Conservation (phyloP, 225 moss, liverwort and hornwort genomes). For the Takakia lepidozioides region DNA sequence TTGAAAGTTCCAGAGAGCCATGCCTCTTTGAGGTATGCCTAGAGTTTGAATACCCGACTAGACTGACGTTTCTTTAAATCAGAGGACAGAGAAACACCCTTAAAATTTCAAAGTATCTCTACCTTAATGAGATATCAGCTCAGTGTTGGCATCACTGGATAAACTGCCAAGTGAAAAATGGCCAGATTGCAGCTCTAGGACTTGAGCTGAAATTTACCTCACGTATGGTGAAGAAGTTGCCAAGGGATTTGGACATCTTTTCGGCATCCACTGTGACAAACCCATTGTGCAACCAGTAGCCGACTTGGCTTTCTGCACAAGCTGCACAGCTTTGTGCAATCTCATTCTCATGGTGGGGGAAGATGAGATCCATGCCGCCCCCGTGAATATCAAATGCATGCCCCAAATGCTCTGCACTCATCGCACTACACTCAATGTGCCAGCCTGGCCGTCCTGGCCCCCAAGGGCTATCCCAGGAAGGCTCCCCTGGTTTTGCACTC, state of each 20-base stretch:
- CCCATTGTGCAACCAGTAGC: conserved; percentile 96
- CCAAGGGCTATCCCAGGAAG: conserved; percentile 98
- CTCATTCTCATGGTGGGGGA: conserved; percentile 99
- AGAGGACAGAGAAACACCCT: no score
- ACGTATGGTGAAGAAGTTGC: conserved; percentile 97
- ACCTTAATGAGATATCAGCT: no score
- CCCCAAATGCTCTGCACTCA: conserved; percentile 93
- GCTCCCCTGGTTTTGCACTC: conserved; percentile 96
- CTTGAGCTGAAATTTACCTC: conserved; percentile 42
- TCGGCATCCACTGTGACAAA: conserved; percentile 93
- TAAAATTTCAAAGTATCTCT: no score
- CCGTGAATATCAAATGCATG: conserved; percentile 90
- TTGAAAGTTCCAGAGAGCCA: no score
- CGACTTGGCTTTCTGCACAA: conserved; percentile 76
- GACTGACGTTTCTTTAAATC: no score
- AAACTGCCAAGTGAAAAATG: not conserved
- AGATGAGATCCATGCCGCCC: conserved; percentile 92
- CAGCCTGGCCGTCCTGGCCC: conserved; percentile 95
- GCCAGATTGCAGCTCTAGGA: not conserved
- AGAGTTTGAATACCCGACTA: no score
- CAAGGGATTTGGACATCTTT: conserved; percentile 98
- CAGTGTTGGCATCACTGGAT: no score
- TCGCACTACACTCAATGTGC: conserved; percentile 99
- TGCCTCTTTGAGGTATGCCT: no score
- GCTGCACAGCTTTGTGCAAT: conserved; percentile 97